Base-by-base conservation (phyloP, 139 green algal genomes). In the Parachlorella kessleri region DNA sequence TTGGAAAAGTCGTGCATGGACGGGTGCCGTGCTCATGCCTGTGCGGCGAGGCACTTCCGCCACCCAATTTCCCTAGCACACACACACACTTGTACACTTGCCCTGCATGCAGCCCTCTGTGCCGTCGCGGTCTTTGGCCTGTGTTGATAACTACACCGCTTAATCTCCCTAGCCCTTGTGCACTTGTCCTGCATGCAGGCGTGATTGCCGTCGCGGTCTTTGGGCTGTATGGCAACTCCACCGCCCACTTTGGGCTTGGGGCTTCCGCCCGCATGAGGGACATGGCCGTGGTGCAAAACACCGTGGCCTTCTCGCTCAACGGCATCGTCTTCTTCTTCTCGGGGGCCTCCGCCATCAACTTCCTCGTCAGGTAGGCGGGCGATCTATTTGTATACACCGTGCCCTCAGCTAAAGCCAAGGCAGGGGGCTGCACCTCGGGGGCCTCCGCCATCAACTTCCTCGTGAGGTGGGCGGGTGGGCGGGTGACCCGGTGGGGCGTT, bases 281-380 rank as follows among this genome's bases (percentile, higher is more conserved):
- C 53, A 6, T 32, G 10, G 79, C 21, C 14, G 48, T 18, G 48
- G 48, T 59, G 48, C 48, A 86, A 2, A 81, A 69, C 26, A 87
- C 91, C 26, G 36, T 87, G 3, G 72, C 69, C 4, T 91, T 91
- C 68, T 65, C 78, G 1, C 69, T 78, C n/a, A 90, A 91, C 41
- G 88, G 86, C 53, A 87, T 95, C 66, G 86, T 96, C 23, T 97
- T 97, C 81, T 97, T 96, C 87, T 95, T 91, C 38, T 88, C 93
- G 23, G 93, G 93, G 14, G 88, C 86, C 3, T 85, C 81, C 0
- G 82, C 84, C 3, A 83, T 92, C 66, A 96, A 97, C 77, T 97
- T 94, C 78, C 54, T 95, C 39, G 78, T 93, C 32, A 81, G 91
- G 86, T 92, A 37, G 14, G 48, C 14, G 48, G 48, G 48, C 14